These are phyloP conservation scores for Boletus sp. DNA, from an alignment of 768 basidiomycete species.

Conservation along the genomic window DNA sequence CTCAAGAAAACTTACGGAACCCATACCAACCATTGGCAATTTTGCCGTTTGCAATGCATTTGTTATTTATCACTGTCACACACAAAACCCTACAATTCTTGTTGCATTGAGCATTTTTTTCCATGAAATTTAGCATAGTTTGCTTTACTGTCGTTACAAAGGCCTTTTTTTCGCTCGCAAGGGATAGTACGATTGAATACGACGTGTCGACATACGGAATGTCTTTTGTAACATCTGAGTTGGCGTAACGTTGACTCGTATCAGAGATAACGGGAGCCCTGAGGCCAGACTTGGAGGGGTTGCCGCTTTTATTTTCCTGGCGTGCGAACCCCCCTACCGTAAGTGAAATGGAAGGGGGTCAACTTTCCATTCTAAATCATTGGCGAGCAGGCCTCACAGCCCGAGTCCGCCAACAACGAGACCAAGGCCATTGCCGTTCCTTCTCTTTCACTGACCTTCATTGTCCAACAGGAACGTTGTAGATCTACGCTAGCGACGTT, in stretches of 20 bases:
- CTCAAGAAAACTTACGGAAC: conserved; percentile 33
- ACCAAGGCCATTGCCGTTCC: conserved; percentile 18
- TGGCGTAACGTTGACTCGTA: too few relatives aligned
- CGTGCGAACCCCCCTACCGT: conserved; percentile 14
- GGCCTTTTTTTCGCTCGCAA: conserved; percentile 9
- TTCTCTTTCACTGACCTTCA: conserved; percentile 21
- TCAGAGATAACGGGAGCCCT: too few relatives aligned
- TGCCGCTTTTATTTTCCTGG: neutral
- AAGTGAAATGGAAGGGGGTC: conserved; percentile 25
- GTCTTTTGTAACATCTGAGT: too few relatives aligned
- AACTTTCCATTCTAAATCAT: conserved; percentile 22
- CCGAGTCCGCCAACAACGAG: conserved; percentile 23
- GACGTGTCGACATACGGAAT: conserved; percentile 10
- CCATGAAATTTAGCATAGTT: conserved; percentile 17
- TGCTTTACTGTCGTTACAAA: conserved; percentile 18
- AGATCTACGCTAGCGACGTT: conserved; percentile 24
- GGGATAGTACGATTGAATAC: conserved; percentile 17
- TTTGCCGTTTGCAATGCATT: conserved; percentile 30
- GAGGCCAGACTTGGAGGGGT: neutral
- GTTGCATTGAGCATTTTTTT: conserved; percentile 29
- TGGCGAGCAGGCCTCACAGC: conserved; percentile 23
- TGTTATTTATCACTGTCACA: conserved; percentile 33
- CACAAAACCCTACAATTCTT: conserved; percentile 20
- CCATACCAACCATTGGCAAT: conserved; percentile 29
- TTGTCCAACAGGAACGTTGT: conserved; percentile 12